Percentiles rank a stretch among this genome's conserved stretches.
Evolutionary conservation across 176 grass and related monocot genomes (phyloP).

Genomic region (Alopecurus myosuroides): DNA sequence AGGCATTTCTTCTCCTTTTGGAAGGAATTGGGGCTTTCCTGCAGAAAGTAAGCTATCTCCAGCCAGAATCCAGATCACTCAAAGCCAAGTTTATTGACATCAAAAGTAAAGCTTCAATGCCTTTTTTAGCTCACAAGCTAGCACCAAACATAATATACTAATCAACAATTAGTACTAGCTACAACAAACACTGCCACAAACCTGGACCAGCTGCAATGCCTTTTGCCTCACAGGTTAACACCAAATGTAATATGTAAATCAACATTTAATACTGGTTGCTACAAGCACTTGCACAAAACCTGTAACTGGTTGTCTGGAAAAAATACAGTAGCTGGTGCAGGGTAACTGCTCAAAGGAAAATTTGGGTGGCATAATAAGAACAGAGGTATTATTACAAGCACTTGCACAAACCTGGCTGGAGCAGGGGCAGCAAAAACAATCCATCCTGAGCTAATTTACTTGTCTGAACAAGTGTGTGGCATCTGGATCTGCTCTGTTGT

Average conservation of each 20-base stretch:
- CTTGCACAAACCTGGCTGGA: too few species aligned
- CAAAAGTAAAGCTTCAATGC: constrained; percentile 23
- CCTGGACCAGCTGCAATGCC: too few species aligned
- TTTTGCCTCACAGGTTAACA: background rate
- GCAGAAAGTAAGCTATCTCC: constrained; percentile 16
- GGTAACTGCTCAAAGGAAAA: too few species aligned
- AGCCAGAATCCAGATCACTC: background rate
- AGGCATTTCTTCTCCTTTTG: constrained; percentile 8
- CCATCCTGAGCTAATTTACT: background rate
- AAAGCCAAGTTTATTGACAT: background rate
- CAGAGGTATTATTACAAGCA: too few species aligned
- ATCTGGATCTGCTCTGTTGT: background rate
- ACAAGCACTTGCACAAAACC: too few species aligned
- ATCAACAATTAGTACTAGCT: background rate
- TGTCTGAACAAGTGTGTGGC: constrained; percentile 2
- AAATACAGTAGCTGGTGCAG: too few species aligned
- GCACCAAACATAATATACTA: background rate
- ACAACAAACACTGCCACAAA: background rate
- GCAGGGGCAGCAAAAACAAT: too few species aligned
- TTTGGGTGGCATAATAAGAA: too few species aligned
- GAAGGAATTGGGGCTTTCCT: background rate
- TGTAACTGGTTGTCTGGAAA: too few species aligned
- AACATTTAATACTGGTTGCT: background rate
- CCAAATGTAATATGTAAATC: background rate
- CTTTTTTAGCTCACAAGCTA: constrained; percentile 17